Percentiles rank a stretch among this genome's conserved stretches.
Conservation (phyloP, 1,284 basidiomycete species). For the Puccinia hordei region DNA sequence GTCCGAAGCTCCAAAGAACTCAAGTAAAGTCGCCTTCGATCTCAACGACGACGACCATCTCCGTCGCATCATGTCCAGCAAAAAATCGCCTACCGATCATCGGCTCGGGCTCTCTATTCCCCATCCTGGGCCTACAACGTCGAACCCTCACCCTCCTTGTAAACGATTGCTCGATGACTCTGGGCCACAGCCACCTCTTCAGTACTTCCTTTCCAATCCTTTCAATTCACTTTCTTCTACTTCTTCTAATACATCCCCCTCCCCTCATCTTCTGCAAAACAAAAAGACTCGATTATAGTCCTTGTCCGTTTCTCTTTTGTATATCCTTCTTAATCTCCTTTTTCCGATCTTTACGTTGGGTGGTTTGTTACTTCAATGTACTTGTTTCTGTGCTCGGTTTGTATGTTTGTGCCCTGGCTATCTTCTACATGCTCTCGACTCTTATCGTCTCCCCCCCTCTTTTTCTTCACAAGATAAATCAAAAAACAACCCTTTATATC, state of each 20-base stretch:
- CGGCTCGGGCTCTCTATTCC: neutral
- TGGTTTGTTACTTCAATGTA: too few relatives aligned
- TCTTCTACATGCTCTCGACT: too few relatives aligned
- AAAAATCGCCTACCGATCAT: neutral
- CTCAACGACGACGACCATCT: slow-evolving; percentile 28
- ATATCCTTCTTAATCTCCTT: neutral
- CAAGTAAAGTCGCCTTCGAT: neutral
- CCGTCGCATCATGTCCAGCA: slow-evolving; percentile 22
- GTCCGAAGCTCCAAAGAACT: neutral
- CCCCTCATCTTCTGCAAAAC: neutral
- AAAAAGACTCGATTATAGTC: slow-evolving; percentile 7
- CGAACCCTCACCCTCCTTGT: neutral
- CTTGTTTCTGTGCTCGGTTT: too few relatives aligned
- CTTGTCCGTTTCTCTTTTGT: neutral
- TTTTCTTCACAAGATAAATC: neutral
- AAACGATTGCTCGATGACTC: neutral
- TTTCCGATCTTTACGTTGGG: neutral
- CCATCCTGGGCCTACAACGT: neutral
- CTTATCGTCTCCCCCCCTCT: too few relatives aligned
- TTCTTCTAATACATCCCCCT: neutral
- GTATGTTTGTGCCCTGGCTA: too few relatives aligned
- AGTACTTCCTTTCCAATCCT: neutral
- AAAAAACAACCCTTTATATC: neutral
- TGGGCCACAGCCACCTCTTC: neutral
- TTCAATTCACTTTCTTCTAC: neutral